Percentiles rank a stretch among this genome's conserved stretches.
Evolutionary conservation across 2,329 filamentous ascomycete species (phyloP).

Genomic region (Botryosphaeria dothidea): DNA sequence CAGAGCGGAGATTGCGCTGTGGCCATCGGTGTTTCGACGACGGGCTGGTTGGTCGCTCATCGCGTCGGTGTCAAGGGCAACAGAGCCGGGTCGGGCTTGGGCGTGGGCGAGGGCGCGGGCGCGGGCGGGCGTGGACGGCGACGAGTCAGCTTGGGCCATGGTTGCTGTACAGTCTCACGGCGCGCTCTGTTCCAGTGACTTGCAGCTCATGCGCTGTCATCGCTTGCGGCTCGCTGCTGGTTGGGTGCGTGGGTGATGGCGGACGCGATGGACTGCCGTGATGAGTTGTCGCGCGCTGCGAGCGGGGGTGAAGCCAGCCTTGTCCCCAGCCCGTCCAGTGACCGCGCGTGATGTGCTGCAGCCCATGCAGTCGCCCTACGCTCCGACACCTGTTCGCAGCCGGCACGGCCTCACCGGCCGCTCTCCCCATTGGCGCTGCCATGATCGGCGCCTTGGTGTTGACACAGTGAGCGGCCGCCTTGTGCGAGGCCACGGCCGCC

Average conservation of each 20-base stretch:
- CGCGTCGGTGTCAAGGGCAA: background rate
- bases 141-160: slow-evolving; percentile 15
- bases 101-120: background rate
- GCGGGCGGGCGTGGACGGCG: background rate
- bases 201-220: slow-evolving; percentile 15
- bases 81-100: background rate
- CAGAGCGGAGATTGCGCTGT: background rate
- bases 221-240: slow-evolving; percentile 13
- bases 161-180: slow-evolving; percentile 2
- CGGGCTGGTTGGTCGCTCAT: background rate
- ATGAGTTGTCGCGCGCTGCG: slow-evolving; percentile 13
- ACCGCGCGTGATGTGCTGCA: slow-evolving; percentile 14
- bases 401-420: background rate
- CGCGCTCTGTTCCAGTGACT: slow-evolving; percentile 12
- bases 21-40: slow-evolving; percentile 5
- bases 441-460: background rate
- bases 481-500: background rate
- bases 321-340: background rate
- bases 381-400: background rate
- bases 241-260: background rate
- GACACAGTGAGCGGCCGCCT: background rate
- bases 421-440: background rate
- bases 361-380: background rate
- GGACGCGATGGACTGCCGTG: background rate
- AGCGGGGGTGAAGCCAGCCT: background rate